These are phyloP conservation scores for Fonsecaea erecta DNA, from an alignment of 2,329 filamentous ascomycete species.

Conservation along the genomic window DNA sequence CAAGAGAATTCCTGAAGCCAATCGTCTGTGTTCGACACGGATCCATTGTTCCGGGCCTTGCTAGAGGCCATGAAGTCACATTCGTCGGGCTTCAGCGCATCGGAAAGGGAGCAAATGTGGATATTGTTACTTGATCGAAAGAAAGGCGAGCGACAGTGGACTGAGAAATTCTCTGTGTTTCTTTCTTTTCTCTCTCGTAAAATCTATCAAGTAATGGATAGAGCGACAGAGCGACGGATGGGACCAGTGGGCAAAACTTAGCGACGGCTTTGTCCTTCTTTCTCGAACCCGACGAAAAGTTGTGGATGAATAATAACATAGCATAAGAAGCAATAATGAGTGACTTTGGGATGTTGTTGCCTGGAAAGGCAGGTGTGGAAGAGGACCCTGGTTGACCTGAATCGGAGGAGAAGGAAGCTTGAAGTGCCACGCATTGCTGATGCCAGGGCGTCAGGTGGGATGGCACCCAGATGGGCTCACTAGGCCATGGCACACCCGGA, in stretches of 20 bases:
- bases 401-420: background rate
- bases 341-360: background rate
- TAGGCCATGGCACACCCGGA: too few species aligned
- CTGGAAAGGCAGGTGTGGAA: background rate
- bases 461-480: too few species aligned
- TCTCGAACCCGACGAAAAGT: background rate
- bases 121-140: background rate
- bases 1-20: background rate
- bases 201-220: slow-evolving; percentile 2
- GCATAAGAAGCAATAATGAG: background rate
- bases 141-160: background rate
- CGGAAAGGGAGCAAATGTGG: background rate
- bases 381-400: background rate
- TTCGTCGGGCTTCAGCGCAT: background rate
- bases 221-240: background rate
- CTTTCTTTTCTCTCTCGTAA: slow-evolving; percentile 8
- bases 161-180: background rate
- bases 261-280: background rate
- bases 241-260: background rate
- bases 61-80: background rate
- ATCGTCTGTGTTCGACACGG: background rate
- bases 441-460: background rate
- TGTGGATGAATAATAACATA: background rate
- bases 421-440: background rate
- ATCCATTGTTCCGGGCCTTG: background rate